These are phyloP conservation scores for Pelargonium nanum DNA, from an alignment of 345 rosid species.

Conservation along the genomic window DNA sequence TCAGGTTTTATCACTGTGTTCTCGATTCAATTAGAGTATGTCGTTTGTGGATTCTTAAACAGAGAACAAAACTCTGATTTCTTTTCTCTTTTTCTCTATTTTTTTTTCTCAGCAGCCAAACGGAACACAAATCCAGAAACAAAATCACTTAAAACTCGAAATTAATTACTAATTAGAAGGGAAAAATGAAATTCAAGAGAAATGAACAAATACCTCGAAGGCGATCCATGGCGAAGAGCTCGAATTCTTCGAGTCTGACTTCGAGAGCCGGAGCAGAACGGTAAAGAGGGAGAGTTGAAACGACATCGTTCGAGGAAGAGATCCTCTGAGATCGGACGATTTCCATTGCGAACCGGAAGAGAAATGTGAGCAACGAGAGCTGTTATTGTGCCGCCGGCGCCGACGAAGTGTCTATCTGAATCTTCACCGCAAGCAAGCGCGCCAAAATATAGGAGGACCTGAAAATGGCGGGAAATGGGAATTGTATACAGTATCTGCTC, in stretches of 20 bases:
- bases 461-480: neutral
- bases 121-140: neutral
- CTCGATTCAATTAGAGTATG: too few relatives aligned
- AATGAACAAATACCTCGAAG: slow-evolving; percentile 46
- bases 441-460: neutral
- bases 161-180: too few relatives aligned
- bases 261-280: slow-evolving; percentile 73
- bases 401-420: neutral
- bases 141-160: neutral
- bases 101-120: neutral
- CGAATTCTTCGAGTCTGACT: slow-evolving; percentile 87
- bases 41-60: neutral
- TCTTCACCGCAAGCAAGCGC: neutral
- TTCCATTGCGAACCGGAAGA: slow-evolving; percentile 31
- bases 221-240: slow-evolving; percentile 83
- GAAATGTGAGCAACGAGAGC: neutral
- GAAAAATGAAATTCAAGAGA: neutral
- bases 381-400: neutral
- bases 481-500: too few relatives aligned
- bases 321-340: slow-evolving; percentile 26
- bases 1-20: neutral
- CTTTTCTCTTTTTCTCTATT: neutral
- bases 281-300: slow-evolving; percentile 54
- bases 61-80: neutral
- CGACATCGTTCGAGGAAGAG: slow-evolving; percentile 15